Evolutionary conservation across 306 rosid genomes (phyloP).

Genomic region (Cercis canadensis): DNA sequence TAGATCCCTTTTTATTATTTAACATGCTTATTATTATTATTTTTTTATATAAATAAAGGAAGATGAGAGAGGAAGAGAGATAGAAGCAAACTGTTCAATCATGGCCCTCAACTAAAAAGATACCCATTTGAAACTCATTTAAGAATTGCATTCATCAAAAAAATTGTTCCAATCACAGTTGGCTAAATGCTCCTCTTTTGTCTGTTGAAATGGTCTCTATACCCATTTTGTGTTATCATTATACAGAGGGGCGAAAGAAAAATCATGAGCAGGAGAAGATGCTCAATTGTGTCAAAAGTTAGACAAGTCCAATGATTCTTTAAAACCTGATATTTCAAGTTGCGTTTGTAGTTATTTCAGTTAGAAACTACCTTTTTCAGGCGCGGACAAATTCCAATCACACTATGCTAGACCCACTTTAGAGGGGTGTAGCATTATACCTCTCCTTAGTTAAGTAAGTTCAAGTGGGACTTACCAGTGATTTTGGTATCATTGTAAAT

Average conservation of each 20-base stretch:
- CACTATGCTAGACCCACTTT: no score
- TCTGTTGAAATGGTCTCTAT: slow-evolving; percentile 30
- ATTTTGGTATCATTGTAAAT: no score
- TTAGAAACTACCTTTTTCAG: slow-evolving; percentile 36
- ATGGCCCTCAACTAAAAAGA: slow-evolving; percentile 45
- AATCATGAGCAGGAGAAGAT: slow-evolving; percentile 38
- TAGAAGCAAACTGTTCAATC: no score
- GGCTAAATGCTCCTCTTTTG: slow-evolving; percentile 41
- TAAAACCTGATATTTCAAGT: slow-evolving; percentile 28
- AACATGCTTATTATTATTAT: neutral
- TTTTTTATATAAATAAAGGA: slow-evolving; percentile 21
- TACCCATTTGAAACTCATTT: slow-evolving; percentile 30
- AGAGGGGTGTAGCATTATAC: no score
- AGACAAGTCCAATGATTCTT: slow-evolving; percentile 33
- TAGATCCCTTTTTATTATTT: slow-evolving; percentile 48
- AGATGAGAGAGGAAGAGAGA: slow-evolving; percentile 26
- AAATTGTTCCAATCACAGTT: slow-evolving; percentile 38
- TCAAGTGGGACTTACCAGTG: no score
- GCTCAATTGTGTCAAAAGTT: slow-evolving; percentile 39
- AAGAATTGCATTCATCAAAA: slow-evolving; percentile 29
- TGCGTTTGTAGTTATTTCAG: slow-evolving; percentile 57
- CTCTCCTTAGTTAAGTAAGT: no score
- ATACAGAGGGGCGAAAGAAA: neutral
- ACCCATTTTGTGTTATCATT: slow-evolving; percentile 33
- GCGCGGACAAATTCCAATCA: slow-evolving; percentile 24